Base-by-base conservation (phyloP, 176 grass and related monocot genomes). In the Carex littledalei region DNA sequence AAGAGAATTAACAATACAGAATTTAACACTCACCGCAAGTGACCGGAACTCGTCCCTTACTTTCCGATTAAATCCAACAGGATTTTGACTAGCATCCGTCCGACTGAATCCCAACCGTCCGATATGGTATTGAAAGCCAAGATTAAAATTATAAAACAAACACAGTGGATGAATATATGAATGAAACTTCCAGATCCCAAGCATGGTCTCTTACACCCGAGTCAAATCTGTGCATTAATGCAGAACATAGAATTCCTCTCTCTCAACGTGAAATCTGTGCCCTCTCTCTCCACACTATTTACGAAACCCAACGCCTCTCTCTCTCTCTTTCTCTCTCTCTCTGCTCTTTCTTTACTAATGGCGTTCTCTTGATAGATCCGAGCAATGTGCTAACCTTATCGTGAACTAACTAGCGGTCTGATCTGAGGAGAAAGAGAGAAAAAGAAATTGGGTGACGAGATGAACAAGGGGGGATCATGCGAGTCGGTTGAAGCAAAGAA, bases 371-470 rank as follows among this genome's bases (percentile, higher is more conserved):
- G 74, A 29, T 29, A 29, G 29, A 29, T 29, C 1, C 29, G 29
- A 29, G 1, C 29, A 29, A 29, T 29, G 29, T 29, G 29, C 29
- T 29, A 29, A 26, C 26, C 26, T 26, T 26, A 26, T 26, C 26
- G 26, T 26, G 26, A 26, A 26, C 29, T 29, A 29, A 29, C 29
- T 29, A 29, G 29, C 29, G 1, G 29, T 29, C 78, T 81, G 4
- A 58, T 81, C 62, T 57, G 18, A 26, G 84, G 67, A 62, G 65
- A 47, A 47, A 37, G 43, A 58, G 31, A 41, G 41, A 50, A 43
- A 41, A 43, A 41, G 65, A 73, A 3, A 3, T 90, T 92, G 92
- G 84, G 70, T 52, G 89, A 91, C 70, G 82, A 84, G 47, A 83
- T 13, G 78, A 85, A 78, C 64, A 92, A 87, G 78, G 78, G 88